Conservation (phyloP, 2,329 filamentous ascomycete species). For the Triangularia verruculosa region DNA sequence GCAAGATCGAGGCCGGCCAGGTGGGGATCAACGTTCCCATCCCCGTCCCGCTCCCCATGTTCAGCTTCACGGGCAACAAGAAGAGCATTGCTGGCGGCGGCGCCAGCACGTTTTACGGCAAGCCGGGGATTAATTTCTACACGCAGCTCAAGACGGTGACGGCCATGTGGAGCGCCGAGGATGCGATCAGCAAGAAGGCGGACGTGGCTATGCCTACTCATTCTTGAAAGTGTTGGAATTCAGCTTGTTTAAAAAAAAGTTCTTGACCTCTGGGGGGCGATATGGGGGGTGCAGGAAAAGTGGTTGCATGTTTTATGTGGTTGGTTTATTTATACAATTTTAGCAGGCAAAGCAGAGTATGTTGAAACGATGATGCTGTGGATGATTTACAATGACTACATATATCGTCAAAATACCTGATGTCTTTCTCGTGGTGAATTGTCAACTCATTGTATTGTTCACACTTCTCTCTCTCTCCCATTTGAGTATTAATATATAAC, state of each 20-base stretch:
- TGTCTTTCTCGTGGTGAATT: too few relatives aligned
- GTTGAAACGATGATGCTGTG: neutral
- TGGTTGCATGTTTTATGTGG: neutral
- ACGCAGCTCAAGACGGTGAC: conserved; percentile 98
- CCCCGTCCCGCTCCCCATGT: conserved; percentile 68
- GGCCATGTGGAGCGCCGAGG: conserved; percentile 80
- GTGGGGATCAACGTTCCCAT: conserved; percentile 84
- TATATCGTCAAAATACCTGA: too few relatives aligned
- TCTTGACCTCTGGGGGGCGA: neutral
- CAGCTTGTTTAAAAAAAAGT: neutral
- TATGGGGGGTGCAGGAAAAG: neutral
- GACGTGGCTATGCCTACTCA: conserved; percentile 79
- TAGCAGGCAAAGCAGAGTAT: neutral
- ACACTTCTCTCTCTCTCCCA: neutral
- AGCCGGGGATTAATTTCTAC: conserved; percentile 89
- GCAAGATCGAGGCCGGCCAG: conserved; percentile 79
- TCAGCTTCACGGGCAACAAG: conserved; percentile 76
- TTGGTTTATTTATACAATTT: neutral
- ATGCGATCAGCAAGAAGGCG: conserved; percentile 81
- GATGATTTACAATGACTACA: neutral
- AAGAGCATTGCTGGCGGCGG: conserved; percentile 89
- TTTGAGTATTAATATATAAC: neutral
- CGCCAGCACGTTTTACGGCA: conserved; percentile 91
- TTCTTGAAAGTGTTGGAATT: conserved; percentile 26
- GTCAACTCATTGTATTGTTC: neutral